Evolutionary conservation across 495 filamentous ascomycete species (phyloP), one percentile per base, ranked within the genome.

Genomic region (Penicillium pulvis): DNA sequence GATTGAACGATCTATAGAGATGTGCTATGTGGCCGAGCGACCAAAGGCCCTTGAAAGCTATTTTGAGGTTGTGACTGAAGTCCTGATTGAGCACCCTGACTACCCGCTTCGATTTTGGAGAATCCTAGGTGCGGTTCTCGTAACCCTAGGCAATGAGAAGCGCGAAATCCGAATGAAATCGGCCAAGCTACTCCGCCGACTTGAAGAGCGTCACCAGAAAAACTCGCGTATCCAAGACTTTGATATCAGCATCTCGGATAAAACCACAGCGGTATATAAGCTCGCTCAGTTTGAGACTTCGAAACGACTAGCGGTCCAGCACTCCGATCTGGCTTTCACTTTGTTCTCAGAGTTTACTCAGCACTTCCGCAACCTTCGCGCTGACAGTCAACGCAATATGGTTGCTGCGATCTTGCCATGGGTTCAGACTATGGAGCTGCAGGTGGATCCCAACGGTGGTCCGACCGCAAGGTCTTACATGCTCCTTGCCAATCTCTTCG

Each of bases 191-290:
- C 81, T 98, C 23, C 82, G 91, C 30, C 86, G 85, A 6, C 78
- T 97, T 1, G 95, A 98, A 66, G 89, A 93, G 56, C 85, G 90
- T 16, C 89, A 91, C 61, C 86, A 89, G 66, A 89, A 88, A 63
- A 92, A 81, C 63, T 97, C 93, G 6, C 91, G 93, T 63, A 85
- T 98, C 33, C 92, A 96, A 66, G 95, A 98, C 70, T 95, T 96
- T 50, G 95, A 98, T 64, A 97, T 98, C 63, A 97, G 93, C 69
- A 93, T 98, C 45, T 93, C 94, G 2, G 95, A 98, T 74, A 96
- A 97, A 75, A 98, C 94, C 0, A 96, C 93, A 56, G 94, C 94
- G 1, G 93, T 98, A 2, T 98, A 97, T 72, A 98, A 97, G 72
- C 82, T 93, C 17, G 94, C 94, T 4, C 95, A 98, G 63, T 98